Base-by-base conservation (phyloP, 495 filamentous ascomycete genomes). In the Podospora didyma region DNA sequence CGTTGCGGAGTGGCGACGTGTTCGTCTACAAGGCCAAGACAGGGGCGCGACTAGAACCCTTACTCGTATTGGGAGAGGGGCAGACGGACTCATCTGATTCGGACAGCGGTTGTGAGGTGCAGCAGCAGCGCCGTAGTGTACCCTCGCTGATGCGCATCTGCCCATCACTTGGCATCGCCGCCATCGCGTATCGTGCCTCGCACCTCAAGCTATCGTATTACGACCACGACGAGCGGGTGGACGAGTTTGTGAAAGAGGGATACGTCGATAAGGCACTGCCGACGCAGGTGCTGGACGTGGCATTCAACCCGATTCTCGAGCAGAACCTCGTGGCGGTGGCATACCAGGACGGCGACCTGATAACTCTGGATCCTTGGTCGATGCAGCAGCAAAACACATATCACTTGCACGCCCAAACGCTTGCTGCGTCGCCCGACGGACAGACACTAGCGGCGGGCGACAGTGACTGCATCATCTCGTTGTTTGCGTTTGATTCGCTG, bases 281-380 rank as follows among this genome's bases (percentile, higher is more conserved):
- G 20, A 57, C 63, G 46, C 63, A 62, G 23, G 52, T 65, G 0
- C 26, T 65, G 22, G 62, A 65, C 39, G 53, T 65, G 12, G 54
- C 53, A 3, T 66, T 63, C 56, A 63, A 61, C 26, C 34, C 51
- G 46, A 51, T 56, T 16, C 34, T 57, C 26, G 64, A 63, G 49
- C 58, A 60, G 37, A 60, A 56, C 22, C 49, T 62, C 26, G 50
- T 63, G 49, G 61, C 64, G 1, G 56, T 61, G 20, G 57, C 60
- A 19, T 66, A 63, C 49, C 54, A 63, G 51, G 61, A 66, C 31
- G 61, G 61, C 0, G 61, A 63, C 31, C 34, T 66, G 7, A 57
- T 63, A 21, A 60, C 57, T 19, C 46, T 59, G 12, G 49, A 62
- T 26, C 57, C 59, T 16, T 60, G 59, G 57, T 49, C 56, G 37